Percentiles rank a stretch among this genome's conserved stretches.
Evolutionary conservation across 1,284 basidiomycete species (phyloP).

Genomic region (Mrakiaceae sp.): DNA sequence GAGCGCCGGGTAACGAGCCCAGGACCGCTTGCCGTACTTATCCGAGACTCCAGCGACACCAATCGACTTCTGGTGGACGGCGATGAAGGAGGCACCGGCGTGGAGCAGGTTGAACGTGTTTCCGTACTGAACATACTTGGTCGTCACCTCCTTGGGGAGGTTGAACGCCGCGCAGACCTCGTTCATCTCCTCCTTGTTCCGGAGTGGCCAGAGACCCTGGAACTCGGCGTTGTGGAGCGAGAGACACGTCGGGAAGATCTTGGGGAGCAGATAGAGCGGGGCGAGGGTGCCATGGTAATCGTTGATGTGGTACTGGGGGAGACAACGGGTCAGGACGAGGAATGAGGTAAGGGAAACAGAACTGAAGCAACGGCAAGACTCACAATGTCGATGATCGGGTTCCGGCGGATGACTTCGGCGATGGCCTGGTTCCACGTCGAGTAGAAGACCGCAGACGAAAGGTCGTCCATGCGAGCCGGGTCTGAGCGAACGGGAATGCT

Average conservation of each 20-base stretch:
- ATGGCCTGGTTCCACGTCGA: conserved; percentile 95
- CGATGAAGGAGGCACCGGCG: conserved; percentile 81
- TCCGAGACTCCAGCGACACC: conserved; percentile 92
- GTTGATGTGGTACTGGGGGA: conserved; percentile 35
- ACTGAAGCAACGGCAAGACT: neutral
- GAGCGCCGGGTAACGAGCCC: conserved; percentile 85
- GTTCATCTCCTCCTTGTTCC: conserved; percentile 94
- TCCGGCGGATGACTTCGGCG: conserved; percentile 70
- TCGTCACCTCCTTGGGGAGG: conserved; percentile 70
- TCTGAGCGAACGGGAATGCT: conserved; percentile 32
- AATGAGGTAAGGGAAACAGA: too few species aligned
- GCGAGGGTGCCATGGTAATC: conserved; percentile 87
- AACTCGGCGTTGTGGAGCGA: conserved; percentile 95
- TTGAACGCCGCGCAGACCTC: conserved; percentile 94
- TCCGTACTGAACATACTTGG: conserved; percentile 75
- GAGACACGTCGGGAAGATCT: conserved; percentile 74
- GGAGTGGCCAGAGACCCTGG: conserved; percentile 86
- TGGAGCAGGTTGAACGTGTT: conserved; percentile 92
- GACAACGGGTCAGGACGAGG: too few species aligned
- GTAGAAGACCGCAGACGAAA: conserved; percentile 89
- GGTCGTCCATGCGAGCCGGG: conserved; percentile 88
- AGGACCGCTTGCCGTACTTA: conserved; percentile 88
- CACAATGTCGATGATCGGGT: conserved; percentile 66
- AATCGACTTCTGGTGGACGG: conserved; percentile 76
- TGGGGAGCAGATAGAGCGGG: conserved; percentile 77